Base-by-base conservation (phyloP, 1,284 basidiomycete genomes). In the Ustilago vetiveriae region DNA sequence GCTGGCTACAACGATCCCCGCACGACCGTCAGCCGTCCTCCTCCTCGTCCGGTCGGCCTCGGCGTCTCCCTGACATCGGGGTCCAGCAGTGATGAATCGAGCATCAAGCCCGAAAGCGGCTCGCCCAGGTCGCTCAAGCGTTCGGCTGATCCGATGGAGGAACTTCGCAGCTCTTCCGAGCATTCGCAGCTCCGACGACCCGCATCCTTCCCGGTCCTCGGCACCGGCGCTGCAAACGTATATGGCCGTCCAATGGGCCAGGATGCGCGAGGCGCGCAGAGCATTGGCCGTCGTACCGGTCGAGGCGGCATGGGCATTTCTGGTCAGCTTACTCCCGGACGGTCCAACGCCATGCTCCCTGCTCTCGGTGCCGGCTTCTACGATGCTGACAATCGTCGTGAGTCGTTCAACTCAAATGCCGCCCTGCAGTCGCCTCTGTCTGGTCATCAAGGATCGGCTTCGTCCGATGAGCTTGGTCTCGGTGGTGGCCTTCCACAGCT, bases 51-150 rank as follows among this genome's bases (percentile, higher is more conserved):
- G 4, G 38, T 70, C 21, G 67, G 67, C 9, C 50, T 70, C 4
- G 67, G 67, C 11, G 55, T 70, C 36, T 55, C 59, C 6, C 29
- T 70, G 21, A 52, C 43, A 1, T 40, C 52, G 11, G 56, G 52
- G 3, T 4, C 44, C 16, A 60, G 60, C 49, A 65, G 67, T 38
- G 60, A 64, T 46, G 67, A 70, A 13, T 57, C 52, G 23, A 11
- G 19, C 36, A 19, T 8, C 36, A 64, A 53, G 29, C 14, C 21
- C 27, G 55, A 60, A 23, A 47, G 53, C 14, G 63, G 50, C 23
- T 71, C 68, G 24, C 68, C 68, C 2, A 44, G 68, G 17, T 62
- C 62, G n/a, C 55, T 71, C 35, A 71, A 71, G 55, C 68, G 68
- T 33, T 47, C 68, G 6, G 68, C 62, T 6, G 68, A 71, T 37